Evolutionary conservation across 192 early-diverging fungal species (phyloP), one percentile per base, ranked within the genome.

Genomic region (Physocladia obscura): DNA sequence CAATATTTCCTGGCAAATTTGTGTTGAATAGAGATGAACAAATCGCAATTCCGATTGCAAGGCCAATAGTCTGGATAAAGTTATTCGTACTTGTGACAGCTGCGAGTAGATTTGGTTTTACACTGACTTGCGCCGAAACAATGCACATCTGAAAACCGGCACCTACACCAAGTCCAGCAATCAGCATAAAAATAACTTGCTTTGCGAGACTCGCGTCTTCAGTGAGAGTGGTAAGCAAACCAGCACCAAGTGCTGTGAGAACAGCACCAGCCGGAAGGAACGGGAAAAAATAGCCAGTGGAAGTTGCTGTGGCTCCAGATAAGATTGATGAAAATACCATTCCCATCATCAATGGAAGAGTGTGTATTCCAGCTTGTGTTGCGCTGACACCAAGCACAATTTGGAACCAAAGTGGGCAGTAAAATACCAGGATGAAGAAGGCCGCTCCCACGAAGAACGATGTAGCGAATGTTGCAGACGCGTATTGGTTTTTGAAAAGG

Each of bases 81-180:
- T 70, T 72, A 29, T 61, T 72, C 34, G 67, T 63, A 3, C 87
- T 73, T 13, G 90, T 90, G 37, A 80, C 85, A 1, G 84, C 80
- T 0, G 91, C 90, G 76, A 93, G 80, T 56, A 89, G 83, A 17
- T 81, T 77, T 49, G 83, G 82, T 6, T 71, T 50, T 0, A 94
- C 91, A 1, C 81, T 75, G 0, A 83, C 86, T 59, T 94, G 92
- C 2, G 85, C 88, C 2, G 85, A 87, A 62, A 62, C 57, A 19
- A 86, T 57, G 19, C 78, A 73, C 51, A 79, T 88, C 78, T 92
- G 91, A 61, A 92, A 75, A 39, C 78, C 79, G 34, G 74, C 74
- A 54, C 93, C 92, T 29, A 89, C 82, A 37, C 91, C 93, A 26
- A 87, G 38, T 8, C 91, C 92, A 37, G 81, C 65, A 56, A 92